Evolutionary conservation across 345 rosid genomes (phyloP), one percentile per base, ranked within the genome.

Genomic region (Eucalyptus camaldulensis): DNA sequence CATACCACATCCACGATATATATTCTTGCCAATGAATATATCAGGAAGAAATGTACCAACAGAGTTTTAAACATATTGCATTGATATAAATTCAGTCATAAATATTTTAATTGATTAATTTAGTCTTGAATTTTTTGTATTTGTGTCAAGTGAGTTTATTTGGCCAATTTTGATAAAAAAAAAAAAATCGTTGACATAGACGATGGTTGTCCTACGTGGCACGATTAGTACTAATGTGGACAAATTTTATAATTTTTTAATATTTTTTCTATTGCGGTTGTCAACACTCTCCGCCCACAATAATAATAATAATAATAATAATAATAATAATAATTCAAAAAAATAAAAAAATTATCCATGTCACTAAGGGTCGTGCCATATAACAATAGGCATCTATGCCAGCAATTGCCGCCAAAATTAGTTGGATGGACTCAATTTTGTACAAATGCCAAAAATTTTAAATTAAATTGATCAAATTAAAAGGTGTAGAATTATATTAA

Each of bases 161-260:
- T 0, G 0, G 0, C 9, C 1, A 17, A 51, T 51, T 51, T 17
- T 17, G 4, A 51, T 51, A 7, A 51, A 40, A 40, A 37, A 37
- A 4, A 37, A 37, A 50, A 0, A 49, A 0, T 50, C 8, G 0
- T 50, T 1, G 8, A 50, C 21, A 50, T 50, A 0, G 8, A 6
- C 3, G 0, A 0, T 6, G 8, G 0, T 15, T 3, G 1, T 15
- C 19, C 8, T 50, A 50, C 8, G 0, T 50, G 19, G 3, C 0
- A 3, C 15, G 3, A 50, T 1, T 0, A 3, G 0, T 8, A 1
- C 8, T 50, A 15, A 50, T 50, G 8, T 2, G 8, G 1, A 50
- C 19, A 50, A 51, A 51, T 2, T 50, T 51, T 51, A 16, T 51
- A 1, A 16, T 51, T 51, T 50, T 14, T 0, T 50, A 15, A 14